Conservation (phyloP, 2,329 filamentous ascomycete species). For the Fonsecaea multimorphosa region DNA sequence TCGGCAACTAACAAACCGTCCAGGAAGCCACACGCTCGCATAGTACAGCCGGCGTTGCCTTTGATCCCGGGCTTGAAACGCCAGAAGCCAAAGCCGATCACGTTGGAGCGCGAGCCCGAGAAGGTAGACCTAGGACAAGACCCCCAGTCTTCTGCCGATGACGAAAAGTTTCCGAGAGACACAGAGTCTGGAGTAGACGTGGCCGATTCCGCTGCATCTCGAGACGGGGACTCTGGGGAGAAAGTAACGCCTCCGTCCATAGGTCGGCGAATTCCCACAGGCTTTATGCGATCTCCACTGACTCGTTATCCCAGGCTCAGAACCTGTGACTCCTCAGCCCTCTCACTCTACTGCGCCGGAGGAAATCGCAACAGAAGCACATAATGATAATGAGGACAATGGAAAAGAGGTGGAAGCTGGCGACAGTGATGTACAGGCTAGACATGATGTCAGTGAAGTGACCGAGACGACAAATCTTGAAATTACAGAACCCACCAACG, state of each 20-base stretch:
- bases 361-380: conserved; percentile 9
- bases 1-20: conserved; percentile 4
- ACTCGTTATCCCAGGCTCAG: conserved; percentile 16
- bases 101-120: conserved; percentile 11
- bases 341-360: conserved; percentile 7
- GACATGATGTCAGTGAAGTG: not conserved
- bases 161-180: conserved; percentile 1
- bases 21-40: conserved; percentile 18
- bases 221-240: not conserved
- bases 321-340: conserved; percentile 6
- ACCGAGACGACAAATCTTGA: not conserved
- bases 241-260: conserved; percentile 14
- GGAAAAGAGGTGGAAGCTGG: conserved; percentile 9
- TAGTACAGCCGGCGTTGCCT: conserved; percentile 30
- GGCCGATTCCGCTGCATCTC: not conserved
- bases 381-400: not conserved
- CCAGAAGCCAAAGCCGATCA: conserved; percentile 12
- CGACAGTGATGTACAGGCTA: not conserved
- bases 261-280: conserved; percentile 9
- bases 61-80: conserved; percentile 13
- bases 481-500: not conserved
- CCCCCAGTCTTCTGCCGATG: not conserved
- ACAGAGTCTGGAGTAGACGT: not conserved
- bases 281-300: conserved; percentile 6
- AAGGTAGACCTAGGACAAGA: conserved; percentile 7